Evolutionary conservation across 1,284 basidiomycete genomes (phyloP), one percentile per base, ranked within the genome.

Genomic region (Moesziomyces globuligerus): DNA sequence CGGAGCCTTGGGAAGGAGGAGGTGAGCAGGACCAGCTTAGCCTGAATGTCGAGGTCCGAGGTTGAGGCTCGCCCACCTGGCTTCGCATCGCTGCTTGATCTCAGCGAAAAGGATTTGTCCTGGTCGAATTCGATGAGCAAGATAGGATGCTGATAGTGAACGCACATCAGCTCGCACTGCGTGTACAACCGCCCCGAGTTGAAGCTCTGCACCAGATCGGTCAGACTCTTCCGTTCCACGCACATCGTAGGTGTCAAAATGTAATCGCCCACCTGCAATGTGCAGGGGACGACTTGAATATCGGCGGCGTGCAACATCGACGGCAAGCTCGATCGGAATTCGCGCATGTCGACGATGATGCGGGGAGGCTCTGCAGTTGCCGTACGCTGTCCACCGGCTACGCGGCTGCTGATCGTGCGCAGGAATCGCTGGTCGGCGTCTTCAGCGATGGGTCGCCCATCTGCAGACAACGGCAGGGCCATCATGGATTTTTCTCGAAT

Each of bases 101-200:
- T 55, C 60, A 76, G 92, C 0, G 92, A 91, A 83, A 98, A 98
- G 0, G 92, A 89, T 78, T 95, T 96, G 83, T 96, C 91, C 83
- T 98, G 93, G 77, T 98, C 95, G 74, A 98, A 99, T 80, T 99
- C 95, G 76, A 98, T 97, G n/a, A 98, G 86, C 15, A 98, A 85
- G 51, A 98, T 88, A 0, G 94, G 94, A 40, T 91, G 90, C 83
- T 94, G 94, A 84, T 98, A 98, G 81, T 98, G 91, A 6, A 91
- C 90, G 0, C 91, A 93, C 95, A 98, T 98, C 18, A 93, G 83
- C 83, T 98, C 95, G 84, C 95, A 98, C 80, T 99, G 95, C 0
- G 93, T 92, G 81, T 96, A 97, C n/a, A 98, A 83, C 64, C 95
- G 87, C 15, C 95, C 95, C 72, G 90, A 95, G 59, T 90, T 93